Base-by-base conservation (phyloP, 345 rosid species). In the Lepidium aucheri region DNA sequence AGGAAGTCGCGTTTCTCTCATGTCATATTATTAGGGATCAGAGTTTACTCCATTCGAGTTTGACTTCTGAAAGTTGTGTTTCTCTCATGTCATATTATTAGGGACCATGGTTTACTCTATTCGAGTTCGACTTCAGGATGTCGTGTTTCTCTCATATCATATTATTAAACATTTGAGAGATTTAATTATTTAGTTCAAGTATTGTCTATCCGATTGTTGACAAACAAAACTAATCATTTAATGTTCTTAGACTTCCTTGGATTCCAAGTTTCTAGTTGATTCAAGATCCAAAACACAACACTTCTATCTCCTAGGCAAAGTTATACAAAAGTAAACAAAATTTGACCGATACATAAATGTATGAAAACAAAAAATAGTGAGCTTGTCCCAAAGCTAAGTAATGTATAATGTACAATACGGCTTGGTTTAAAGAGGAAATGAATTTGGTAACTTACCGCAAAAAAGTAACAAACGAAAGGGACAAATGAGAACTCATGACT, bases 401-500 rank as follows among this genome's bases (percentile, higher is more conserved):
- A 10, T 22, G 24, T 43, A 43, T 34, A 30, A 28, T 11, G 18
- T 11, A 17, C n/a, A 12, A n/a, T 11, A 15, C 24, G 11, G 32
- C 40, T 56, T 18, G 4, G 18, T 46, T 63, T 11, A 40, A 46
- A 40, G 38, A 56, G n/a, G 11, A 56, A 64, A 33, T 57, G 18
- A 56, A 2, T 9, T 42, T 61, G n/a, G 51, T 28, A 71, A 33
- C 15, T 53, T 30, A 45, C 57, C 52, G 33, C 63, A 49, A 39
- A 63, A 63, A 49, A 36, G 63, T 7, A 51, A 60, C 77, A 66
- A 73, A 59, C 26, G 63, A 66, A 66, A 66, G 72, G 30, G 77
- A 73, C 77, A 73, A 60, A 53, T 60, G 38, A 53, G 54, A 73
- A 67, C 36, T 73, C 49, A 60, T 60, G 28, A 8, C 47, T 44